Base-by-base conservation (phyloP, 1,284 basidiomycete genomes). In the Marasmius tenuissimus region DNA sequence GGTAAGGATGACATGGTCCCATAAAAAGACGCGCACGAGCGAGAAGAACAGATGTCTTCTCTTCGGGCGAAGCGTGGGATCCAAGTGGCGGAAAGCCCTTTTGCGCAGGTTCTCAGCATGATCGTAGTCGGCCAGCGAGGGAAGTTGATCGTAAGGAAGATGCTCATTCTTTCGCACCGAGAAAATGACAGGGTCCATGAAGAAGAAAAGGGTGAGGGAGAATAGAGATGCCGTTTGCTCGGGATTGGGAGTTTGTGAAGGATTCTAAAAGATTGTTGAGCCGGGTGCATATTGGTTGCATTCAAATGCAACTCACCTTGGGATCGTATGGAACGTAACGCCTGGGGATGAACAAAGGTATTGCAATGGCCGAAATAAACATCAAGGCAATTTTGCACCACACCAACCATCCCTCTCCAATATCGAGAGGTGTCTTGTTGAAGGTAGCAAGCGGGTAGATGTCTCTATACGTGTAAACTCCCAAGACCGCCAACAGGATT, bases 401-500 rank as follows among this genome's bases (percentile, higher is more conserved):
- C 11, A 82, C 54, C 35, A 77, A 49, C 35, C 54, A 60, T 1
- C 77, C 77, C 65, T 79, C 75, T 5, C 56, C 47, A 1, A 59
- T 22, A 63, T 82, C 81, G 37, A 65, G 61, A 39, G 78, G 78
- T 1, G 53, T 37, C 42, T 62, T 60, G 1, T 69, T 71, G 62
- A 73, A 87, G 0, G 86, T 90, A 18, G 80, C 75, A 5, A 88
- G 70, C 9, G 89, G 88, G 72, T 81, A 85, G 20, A 91, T 60
- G 70, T 91, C 87, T n/a, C 88, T 81, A 70, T 87, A 88, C 9
- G 75, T 72, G 69, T 84, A 89, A 14, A 84, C 74, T 20, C 63
- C 68, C 58, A 75, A 73, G 33, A 79, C 68, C 9, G 70, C 62
- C 12, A 80, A 67, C 35, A 79, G 65, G 14, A 86, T 67, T 1